Percentiles rank a stretch among this genome's conserved stretches.
These are phyloP conservation scores for Fagus crenata DNA, from an alignment of 306 rosid genomes.

Conservation along the genomic window DNA sequence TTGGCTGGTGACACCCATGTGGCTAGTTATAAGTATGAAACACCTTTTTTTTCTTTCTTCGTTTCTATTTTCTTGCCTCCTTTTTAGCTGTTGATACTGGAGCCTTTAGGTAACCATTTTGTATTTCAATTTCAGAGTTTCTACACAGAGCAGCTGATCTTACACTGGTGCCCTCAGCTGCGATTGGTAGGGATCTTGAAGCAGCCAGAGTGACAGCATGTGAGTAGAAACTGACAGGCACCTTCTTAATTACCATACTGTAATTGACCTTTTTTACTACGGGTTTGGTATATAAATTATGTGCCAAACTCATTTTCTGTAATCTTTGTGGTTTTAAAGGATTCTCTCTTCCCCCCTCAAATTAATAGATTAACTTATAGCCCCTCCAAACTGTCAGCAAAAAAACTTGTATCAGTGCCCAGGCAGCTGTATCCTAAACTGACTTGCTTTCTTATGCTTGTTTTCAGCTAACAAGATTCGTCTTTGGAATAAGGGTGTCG, in stretches of 20 bases:
- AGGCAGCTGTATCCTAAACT: conserved; percentile 5
- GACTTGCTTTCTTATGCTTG: conserved; percentile 29
- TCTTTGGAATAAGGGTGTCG: conserved; percentile 98
- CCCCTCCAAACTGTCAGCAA: neutral
- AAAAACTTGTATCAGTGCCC: neutral
- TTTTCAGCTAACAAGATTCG: conserved; percentile 86
- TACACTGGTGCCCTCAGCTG: conserved; percentile 95
- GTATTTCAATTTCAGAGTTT: conserved; percentile 60
- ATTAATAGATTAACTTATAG: neutral
- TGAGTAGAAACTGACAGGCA: conserved; percentile 33
- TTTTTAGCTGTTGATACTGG: conserved; percentile 7
- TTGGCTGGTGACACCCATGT: conserved; percentile 99
- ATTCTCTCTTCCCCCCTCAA: neutral
- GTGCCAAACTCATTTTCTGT: neutral
- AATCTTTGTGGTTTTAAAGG: neutral
- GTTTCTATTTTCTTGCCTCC: conserved; percentile 10
- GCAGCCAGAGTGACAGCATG: conserved; percentile 82
- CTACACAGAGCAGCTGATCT: conserved; percentile 96
- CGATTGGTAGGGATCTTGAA: conserved; percentile 78
- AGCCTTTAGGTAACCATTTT: conserved; percentile 26
- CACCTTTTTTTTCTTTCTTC: neutral
- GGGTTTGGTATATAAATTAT: neutral
- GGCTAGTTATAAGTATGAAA: conserved; percentile 85
- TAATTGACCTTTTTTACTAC: neutral
- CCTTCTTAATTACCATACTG: conserved; percentile 6